Conservation (phyloP, 1,139 yeast species). For the Scheffersomyces titani region DNA sequence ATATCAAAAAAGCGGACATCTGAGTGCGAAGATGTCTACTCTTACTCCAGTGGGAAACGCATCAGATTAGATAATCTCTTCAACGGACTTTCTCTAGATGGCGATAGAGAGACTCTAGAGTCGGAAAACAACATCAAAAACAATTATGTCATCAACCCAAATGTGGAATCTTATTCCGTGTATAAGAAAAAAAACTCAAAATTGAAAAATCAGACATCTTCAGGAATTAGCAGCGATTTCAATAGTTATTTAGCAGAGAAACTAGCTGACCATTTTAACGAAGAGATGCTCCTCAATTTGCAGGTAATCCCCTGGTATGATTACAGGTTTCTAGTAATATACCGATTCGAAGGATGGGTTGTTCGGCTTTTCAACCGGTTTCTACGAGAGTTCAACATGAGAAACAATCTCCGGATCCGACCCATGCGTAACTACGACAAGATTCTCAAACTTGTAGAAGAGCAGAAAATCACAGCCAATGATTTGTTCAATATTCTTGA, state of each 20-base stretch:
- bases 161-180: slow-evolving; percentile 12
- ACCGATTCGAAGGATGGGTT: slow-evolving; percentile 38
- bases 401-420: slow-evolving; percentile 16
- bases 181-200: slow-evolving; percentile 8
- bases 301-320: slow-evolving; percentile 26
- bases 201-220: slow-evolving; percentile 1
- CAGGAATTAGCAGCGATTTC: slow-evolving; percentile 8
- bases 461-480: slow-evolving; percentile 18
- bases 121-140: not conserved
- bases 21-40: not conserved
- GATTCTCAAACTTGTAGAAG: slow-evolving; percentile 22
- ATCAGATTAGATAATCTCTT: slow-evolving; percentile 26
- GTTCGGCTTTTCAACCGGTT: slow-evolving; percentile 41
- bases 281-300: slow-evolving; percentile 15
- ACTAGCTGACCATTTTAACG: slow-evolving; percentile 24
- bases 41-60: slow-evolving; percentile 16
- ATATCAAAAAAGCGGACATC: not conserved
- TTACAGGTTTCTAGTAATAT: slow-evolving; percentile 23
- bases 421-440: slow-evolving; percentile 25
- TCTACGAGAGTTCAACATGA: slow-evolving; percentile 29
- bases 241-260: slow-evolving; percentile 28
- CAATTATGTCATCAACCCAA: slow-evolving; percentile 17
- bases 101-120: slow-evolving; percentile 3
- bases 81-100: slow-evolving; percentile 16
- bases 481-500: slow-evolving; percentile 28